Evolutionary conservation across 306 rosid species (phyloP).

Genomic region (Heteromeles arbutifolia): DNA sequence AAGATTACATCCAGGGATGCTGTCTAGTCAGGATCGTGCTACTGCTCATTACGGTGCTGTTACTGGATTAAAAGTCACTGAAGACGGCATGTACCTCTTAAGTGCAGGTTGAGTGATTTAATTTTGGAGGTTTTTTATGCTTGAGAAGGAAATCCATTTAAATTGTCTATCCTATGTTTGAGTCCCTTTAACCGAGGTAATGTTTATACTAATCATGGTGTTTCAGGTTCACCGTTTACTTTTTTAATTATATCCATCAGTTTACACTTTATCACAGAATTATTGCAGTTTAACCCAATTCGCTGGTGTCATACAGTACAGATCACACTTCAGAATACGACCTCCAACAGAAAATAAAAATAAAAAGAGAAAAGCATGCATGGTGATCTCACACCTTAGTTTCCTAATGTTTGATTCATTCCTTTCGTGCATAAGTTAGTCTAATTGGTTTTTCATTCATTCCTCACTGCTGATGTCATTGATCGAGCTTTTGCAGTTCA

Average conservation of each 20-base stretch:
- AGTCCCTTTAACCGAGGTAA: neutral
- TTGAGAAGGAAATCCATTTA: neutral
- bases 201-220: neutral
- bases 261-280: neutral
- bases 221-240: neutral
- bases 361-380: neutral
- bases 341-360: neutral
- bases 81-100: constrained; percentile 86
- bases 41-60: constrained; percentile 98
- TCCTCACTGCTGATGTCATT: neutral
- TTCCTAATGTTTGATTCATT: neutral
- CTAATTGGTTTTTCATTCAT: neutral
- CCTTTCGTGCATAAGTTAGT: neutral
- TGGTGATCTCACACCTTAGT: neutral
- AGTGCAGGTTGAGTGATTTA: constrained; percentile 61
- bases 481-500: constrained; percentile 20
- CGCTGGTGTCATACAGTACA: neutral
- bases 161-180: neutral
- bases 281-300: neutral
- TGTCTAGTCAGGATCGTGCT: constrained; percentile 85
- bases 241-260: neutral
- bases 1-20: constrained; percentile 89
- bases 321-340: neutral
- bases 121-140: neutral
- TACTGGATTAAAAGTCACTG: constrained; percentile 76